Evolutionary conservation across 2,329 filamentous ascomycete genomes (phyloP).

Genomic region (Penicillium sp.): DNA sequence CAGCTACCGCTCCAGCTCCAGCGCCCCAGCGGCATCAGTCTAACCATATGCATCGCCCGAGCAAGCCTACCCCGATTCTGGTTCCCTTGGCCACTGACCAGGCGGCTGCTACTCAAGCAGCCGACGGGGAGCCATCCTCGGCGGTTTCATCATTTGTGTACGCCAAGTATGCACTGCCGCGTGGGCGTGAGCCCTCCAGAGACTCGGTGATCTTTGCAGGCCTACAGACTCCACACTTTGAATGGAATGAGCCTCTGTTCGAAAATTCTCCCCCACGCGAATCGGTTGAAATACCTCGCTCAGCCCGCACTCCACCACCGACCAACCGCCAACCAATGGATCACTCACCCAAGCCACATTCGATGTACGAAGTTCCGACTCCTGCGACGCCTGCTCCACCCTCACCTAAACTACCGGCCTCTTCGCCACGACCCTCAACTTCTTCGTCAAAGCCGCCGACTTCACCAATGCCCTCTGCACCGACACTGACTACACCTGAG

Average conservation of each 20-base stretch:
- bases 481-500: conserved; percentile 1
- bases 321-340: conserved; percentile 20
- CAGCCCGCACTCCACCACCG: conserved; percentile 35
- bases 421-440: not conserved
- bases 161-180: conserved; percentile 78
- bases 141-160: conserved; percentile 78
- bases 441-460: not conserved
- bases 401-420: conserved; percentile 5
- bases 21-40: conserved; percentile 11
- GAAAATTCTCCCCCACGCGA: conserved; percentile 38
- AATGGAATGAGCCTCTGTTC: conserved; percentile 62
- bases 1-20: conserved; percentile 22
- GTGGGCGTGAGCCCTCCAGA: conserved; percentile 76
- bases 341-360: conserved; percentile 29
- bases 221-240: conserved; percentile 55
- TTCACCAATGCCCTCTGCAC: conserved; percentile 1
- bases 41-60: conserved; percentile 24
- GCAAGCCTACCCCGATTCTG: conserved; percentile 35
- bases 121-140: conserved; percentile 34
- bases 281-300: conserved; percentile 22
- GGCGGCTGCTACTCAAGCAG: conserved; percentile 9
- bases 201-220: conserved; percentile 62
- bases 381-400: conserved; percentile 14
- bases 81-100: conserved; percentile 27
- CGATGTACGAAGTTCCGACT: conserved; percentile 28